These are phyloP conservation scores for Phytophthora hybrid DNA, from an alignment of 352 stramenopile genomes.

Conservation along the genomic window DNA sequence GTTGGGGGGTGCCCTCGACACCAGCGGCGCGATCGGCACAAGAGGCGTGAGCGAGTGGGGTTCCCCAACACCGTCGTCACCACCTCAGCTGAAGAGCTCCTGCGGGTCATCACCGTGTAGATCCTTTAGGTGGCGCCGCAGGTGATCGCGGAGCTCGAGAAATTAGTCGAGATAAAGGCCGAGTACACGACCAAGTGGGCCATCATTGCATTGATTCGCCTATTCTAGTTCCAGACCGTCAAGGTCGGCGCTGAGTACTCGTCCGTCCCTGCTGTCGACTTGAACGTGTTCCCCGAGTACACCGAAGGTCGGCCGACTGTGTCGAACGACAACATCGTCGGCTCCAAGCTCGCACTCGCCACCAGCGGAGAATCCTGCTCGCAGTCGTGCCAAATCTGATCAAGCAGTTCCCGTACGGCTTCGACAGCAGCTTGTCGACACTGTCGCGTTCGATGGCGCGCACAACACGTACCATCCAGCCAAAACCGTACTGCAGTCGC, in stretches of 20 bases:
- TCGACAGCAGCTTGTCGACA: slow-evolving; percentile 18
- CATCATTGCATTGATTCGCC: slow-evolving; percentile 20
- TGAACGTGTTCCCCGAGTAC: slow-evolving; percentile 35
- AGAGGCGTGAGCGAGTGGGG: slow-evolving; percentile 32
- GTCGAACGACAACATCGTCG: slow-evolving; percentile 23
- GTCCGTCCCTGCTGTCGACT: slow-evolving; percentile 28
- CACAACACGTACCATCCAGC: slow-evolving; percentile 19
- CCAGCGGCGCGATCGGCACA: slow-evolving; percentile 17
- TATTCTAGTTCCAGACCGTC: slow-evolving; percentile 36
- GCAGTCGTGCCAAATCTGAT: slow-evolving; percentile 26
- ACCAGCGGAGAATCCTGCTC: slow-evolving; percentile 19
- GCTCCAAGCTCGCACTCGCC: slow-evolving; percentile 14
- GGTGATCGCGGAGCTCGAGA: slow-evolving; percentile 20
- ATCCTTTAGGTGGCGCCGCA: slow-evolving; percentile 19
- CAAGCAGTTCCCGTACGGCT: slow-evolving; percentile 32
- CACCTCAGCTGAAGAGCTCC: slow-evolving; percentile 11
- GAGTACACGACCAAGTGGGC: slow-evolving; percentile 27
- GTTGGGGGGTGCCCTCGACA: slow-evolving; percentile 18
- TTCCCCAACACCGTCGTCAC: slow-evolving; percentile 22
- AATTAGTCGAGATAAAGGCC: slow-evolving; percentile 1
- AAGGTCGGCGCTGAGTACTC: slow-evolving; percentile 29
- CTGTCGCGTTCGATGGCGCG: slow-evolving; percentile 18
- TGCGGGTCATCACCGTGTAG: slow-evolving; percentile 14
- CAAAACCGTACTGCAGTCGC: slow-evolving; percentile 15
- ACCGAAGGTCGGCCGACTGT: slow-evolving; percentile 33